phyloP scores from a whole-genome alignment of 1,284 basidiomycete genomes.

The Fistulinella cinereoalba region DNA sequence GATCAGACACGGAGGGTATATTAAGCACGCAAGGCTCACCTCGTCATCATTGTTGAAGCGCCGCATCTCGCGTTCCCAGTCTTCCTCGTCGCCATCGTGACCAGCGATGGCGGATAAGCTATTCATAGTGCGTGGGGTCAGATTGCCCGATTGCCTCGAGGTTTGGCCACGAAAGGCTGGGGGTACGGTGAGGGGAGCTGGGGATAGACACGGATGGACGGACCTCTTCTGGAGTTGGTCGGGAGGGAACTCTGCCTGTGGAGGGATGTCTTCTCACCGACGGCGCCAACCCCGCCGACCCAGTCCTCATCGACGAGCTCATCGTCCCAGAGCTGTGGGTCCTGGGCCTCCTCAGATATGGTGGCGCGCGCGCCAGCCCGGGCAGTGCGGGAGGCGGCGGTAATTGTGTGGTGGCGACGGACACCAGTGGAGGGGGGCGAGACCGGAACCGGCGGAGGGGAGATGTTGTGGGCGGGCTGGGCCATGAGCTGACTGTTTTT shows the following conservation, averaged over 20 bases:
- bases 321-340: constrained; percentile 63
- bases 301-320: constrained; percentile 75
- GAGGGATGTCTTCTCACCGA: constrained; percentile 74
- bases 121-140: constrained; percentile 72
- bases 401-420: constrained; percentile 79
- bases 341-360: constrained; percentile 67
- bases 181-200: constrained; percentile 12
- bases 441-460: constrained; percentile 32
- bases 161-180: constrained; percentile 47
- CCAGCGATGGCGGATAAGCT: constrained; percentile 78
- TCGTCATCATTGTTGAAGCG: constrained; percentile 61
- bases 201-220: constrained; percentile 19
- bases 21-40: constrained; percentile 36
- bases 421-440: constrained; percentile 50
- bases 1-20: constrained; percentile 2
- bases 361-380: constrained; percentile 57
- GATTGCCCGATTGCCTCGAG: constrained; percentile 53
- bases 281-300: constrained; percentile 74
- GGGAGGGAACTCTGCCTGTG: constrained; percentile 80
- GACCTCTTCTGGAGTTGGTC: constrained; percentile 75
- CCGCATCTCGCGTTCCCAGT: constrained; percentile 70
- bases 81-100: constrained; percentile 80
- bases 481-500: constrained; percentile 19
- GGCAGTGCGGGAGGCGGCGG: constrained; percentile 65
- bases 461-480: constrained; percentile 27